Base-by-base conservation (phyloP, 768 basidiomycete genomes). In the Xerocomus potaroensis region DNA sequence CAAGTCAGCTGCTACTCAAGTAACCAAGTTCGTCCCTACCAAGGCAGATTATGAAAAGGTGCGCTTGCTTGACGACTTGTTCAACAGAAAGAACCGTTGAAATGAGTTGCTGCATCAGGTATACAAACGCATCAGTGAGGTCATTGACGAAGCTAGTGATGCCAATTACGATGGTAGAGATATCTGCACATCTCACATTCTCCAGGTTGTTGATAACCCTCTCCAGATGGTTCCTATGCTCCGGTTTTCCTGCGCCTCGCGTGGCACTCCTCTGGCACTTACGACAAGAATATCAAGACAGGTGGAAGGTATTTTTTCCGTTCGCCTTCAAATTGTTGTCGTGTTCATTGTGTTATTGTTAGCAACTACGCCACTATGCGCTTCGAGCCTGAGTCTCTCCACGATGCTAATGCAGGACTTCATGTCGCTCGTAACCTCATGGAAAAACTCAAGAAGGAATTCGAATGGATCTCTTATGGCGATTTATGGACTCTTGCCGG, bases 351-450 rank as follows among this genome's bases (percentile, higher is more conserved):
- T 42, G 49, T 19, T 33, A 37, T 54, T 16, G 21, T n/a, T 23
- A 87, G 90, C 75, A 97, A 99, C 78, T 93, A 91, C 55, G 95
- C 96, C 3, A 97, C 95, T 19, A 99, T 99, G 95, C 87, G 95
- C 46, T 99, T 97, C 69, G 79, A 82, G 44, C 89, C 95, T 32
- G 95, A 98, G 65, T 63, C 92, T 10, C 63, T 76, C 23, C 92
- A 98, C 62, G 80, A 73, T 29, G 92, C 91, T 41, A 95, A 95
- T 68, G 80, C 80, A 22, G 92, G 92, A 22, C 74, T 95, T 45
- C 68, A 85, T 50, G 63, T 91, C 45, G 94, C 91, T 32, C 88
- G 95, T 47, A 74, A 66, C 5, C 66, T 89, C 48, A 84, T 97
- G 80, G 89, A 96, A 62, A 77, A 86, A 47, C 67, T 97, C 62